Conservation (phyloP, 108 stramenopile genomes). For the Asterionellopsis glacialis region DNA sequence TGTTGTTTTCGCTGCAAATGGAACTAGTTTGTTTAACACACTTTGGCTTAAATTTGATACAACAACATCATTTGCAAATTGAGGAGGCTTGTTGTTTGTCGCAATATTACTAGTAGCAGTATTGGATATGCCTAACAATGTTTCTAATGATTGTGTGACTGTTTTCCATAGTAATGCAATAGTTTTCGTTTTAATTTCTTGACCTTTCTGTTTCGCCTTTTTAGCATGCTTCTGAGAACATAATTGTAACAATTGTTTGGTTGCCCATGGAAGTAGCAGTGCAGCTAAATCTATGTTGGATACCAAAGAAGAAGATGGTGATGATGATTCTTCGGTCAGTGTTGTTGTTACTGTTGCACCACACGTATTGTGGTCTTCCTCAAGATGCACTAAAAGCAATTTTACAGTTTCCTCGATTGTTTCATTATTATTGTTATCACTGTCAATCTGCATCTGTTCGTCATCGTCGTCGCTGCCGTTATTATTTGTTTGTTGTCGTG, state of each 20-base stretch:
- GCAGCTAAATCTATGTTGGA: slow-evolving; percentile 8
- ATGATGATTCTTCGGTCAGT: no score
- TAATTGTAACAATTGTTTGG: slow-evolving; percentile 13
- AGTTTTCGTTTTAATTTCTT: neutral
- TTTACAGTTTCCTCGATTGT: no score
- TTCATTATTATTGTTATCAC: no score
- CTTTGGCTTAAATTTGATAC: neutral
- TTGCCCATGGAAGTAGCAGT: slow-evolving; percentile 26
- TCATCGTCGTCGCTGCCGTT: no score
- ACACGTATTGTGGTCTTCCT: no score
- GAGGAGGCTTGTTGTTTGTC: neutral
- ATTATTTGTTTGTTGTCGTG: no score
- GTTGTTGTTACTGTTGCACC: no score
- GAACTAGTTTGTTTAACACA: slow-evolving; percentile 32
- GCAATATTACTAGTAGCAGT: neutral
- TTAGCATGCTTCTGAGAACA: neutral
- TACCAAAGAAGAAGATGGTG: neutral
- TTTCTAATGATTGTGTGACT: neutral
- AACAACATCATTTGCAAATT: neutral
- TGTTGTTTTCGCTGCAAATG: slow-evolving; percentile 17
- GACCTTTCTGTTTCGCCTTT: slow-evolving; percentile 1
- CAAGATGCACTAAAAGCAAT: no score
- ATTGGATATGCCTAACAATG: neutral
- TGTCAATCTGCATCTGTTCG: no score
- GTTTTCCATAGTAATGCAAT: neutral